Evolutionary conservation across 2,329 filamentous ascomycete genomes (phyloP), one percentile per base, ranked within the genome.

Genomic region (Calonectria honghensis): DNA sequence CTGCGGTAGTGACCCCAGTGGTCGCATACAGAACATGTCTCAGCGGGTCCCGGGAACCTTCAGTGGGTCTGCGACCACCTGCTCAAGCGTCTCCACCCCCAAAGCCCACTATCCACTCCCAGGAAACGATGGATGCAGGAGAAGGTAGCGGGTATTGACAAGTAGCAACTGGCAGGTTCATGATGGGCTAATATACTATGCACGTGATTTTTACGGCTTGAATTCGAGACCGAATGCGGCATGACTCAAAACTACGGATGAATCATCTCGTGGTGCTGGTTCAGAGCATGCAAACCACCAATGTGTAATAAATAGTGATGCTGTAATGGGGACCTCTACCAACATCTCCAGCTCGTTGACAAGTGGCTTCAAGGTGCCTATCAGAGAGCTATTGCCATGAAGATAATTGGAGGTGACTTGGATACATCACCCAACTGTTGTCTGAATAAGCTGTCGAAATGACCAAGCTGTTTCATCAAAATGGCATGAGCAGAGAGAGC

Each of bases 1-100:
- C 70, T 54, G 29, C 66, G n/a, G 50, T 78, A 70, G 78, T 73
- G 41, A 70, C 75, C 79, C 78, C 61, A 79, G 77, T 78, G 76
- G 79, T 66, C 61, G 52, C 68, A 72, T 74, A 29, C 57, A 59
- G 35, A 18, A 63, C 39, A 37, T 64, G 54, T 31, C 29, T 64
- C 16, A 57, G 59, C 64, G 52, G 57, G 50, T 50, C 71, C 31
- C 63, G 35, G 31, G 48, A 52, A 37, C 59, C 57, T 70, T 63
- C 29, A 72, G 68, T 66, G 76, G 69, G 48, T 61, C 69, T 68
- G 68, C 32, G 70, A 65, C 68, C 45, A 24, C 68, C 48, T 57
- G 29, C 10, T 11, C 18, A n/a, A 20, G 45, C 52, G 10, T 61
- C 70, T 31, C 70, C 70, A 68, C 70, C 65, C 41, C 65, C 65